Base-by-base conservation (phyloP, 306 rosid species). In the Fagus crenata region DNA sequence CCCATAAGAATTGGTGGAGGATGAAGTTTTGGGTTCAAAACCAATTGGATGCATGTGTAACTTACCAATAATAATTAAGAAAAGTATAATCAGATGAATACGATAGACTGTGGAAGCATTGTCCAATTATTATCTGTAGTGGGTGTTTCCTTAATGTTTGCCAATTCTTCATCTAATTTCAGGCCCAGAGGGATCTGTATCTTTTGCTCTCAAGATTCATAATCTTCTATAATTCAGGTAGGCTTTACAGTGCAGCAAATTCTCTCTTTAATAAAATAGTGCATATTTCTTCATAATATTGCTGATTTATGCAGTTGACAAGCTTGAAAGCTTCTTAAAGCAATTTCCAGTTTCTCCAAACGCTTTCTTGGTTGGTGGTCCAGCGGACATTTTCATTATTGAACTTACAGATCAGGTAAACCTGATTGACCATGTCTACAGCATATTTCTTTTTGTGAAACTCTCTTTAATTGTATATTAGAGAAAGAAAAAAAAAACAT, bases 161-260 rank as follows among this genome's bases (percentile, higher is more conserved):
- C 32, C 31, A 39, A 67, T 61, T 73, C 69, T 68, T 78, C n/a
- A 4, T 76, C 53, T 1, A 75, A 78, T 83, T 49, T 81, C 91
- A 96, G 99, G 97, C 90, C 82, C 99, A 91, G 79, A 83, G 98
- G 81, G 99, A 96, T 83, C 88, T 87, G 74, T 96, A 84, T 90
- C 98, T 93, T 71, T 75, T 96, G 89, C 97, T 96, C 65, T 86
- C 97, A 8, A 84, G 98, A 86, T 92, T 96, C 86, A 89, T 96
- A 81, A 78, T 96, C 55, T 96, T 96, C 77, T 96, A 96, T 77
- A 82, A 86, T 77, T 81, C 92, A 89, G 97, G 99, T 96, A 86
- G 77, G 83, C 81, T 78, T 84, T 70, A 59, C 43, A 51, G 64
- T 67, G 58, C 43, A 63, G 71, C 69, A 67, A 46, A 53, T 76